Evolutionary conservation across 2,329 filamentous ascomycete genomes (phyloP), one percentile per base, ranked within the genome.

Genomic region (Lachnellula suecica): DNA sequence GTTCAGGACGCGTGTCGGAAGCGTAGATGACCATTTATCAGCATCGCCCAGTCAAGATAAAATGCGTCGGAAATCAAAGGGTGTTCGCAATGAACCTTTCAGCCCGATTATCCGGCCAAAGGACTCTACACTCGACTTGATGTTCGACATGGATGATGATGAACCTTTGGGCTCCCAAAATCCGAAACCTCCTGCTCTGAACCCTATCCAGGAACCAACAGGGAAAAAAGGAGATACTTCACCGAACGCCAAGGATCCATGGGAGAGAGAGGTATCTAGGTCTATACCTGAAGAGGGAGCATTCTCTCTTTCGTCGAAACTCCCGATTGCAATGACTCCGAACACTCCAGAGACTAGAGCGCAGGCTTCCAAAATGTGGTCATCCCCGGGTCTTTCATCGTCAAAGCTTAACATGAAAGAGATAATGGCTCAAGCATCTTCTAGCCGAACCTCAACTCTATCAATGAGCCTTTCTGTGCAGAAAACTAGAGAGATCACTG

Each of bases 111-210:
- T 94, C 41, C 85, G 82, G 49, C 78, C 87, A 1, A 91, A 84
- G 63, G 79, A 78, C 19, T 92, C 88, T 0, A 74, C 79, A 1
- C 79, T 78, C 34, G 92, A 97, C 61, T 78, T 97, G 49, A 96
- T 96, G 69, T 97, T 97, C 66, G 84, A 90, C 59, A 97, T 97
- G 91, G 93, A 96, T 53, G 91, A 95, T 19, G 67, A 68, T 25
- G 63, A 66, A 17, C 37, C 51, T 13, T 49, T 60, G 9, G 29
- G 44, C 13, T 43, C 46, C 38, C 40, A 40, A 31, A 60, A 51
- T 46, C 50, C 56, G 23, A 53, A 34, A 22, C 56, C 57, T 34
- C 58, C 56, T 3, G 10, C 27, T 44, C 40, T 46, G 15, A 54
- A 42, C 20, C 27, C 47, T 19, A n/a, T 43, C 22, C 19, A 34